Evolutionary conservation across 805 yeast genomes (phyloP).

Genomic region (Saturnispora ahearnii): DNA sequence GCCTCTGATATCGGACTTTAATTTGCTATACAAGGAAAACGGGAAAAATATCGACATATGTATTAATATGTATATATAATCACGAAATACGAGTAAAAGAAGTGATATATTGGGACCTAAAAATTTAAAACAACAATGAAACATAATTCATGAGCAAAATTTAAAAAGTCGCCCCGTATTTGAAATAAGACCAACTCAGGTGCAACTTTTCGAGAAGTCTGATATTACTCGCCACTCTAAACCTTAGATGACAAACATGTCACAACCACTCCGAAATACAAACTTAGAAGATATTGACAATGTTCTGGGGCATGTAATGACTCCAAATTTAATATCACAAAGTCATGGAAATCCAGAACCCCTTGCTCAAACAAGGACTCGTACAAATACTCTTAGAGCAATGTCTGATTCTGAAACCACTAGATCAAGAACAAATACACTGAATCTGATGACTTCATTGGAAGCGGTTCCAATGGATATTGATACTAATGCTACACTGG

Average conservation of each 20-base stretch:
- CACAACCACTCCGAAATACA: not conserved
- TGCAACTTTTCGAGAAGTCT: not conserved
- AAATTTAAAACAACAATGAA: not conserved
- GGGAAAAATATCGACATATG: too few species aligned
- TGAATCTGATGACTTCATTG: constrained; percentile 2
- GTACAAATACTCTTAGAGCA: constrained; percentile 9
- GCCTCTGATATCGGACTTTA: constrained; percentile 4
- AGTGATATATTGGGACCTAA: not conserved
- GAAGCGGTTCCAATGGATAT: constrained; percentile 11
- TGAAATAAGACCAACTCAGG: not conserved
- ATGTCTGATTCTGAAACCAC: not conserved
- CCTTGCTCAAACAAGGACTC: constrained; percentile 2
- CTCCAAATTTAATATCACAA: too few species aligned
- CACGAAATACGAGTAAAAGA: not conserved
- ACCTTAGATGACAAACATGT: not conserved
- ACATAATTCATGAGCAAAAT: not conserved
- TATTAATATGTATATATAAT: not conserved
- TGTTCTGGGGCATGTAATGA: not conserved
- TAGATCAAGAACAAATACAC: constrained; percentile 11
- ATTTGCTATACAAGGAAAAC: not conserved
- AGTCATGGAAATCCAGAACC: not conserved
- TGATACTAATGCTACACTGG: constrained; percentile 9
- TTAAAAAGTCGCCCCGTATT: not conserved
- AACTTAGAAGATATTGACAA: not conserved
- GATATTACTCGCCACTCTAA: not conserved